Evolutionary conservation across 2,329 filamentous ascomycete species (phyloP), one percentile per base, ranked within the genome.

Genomic region (Aspergillus ibericus): DNA sequence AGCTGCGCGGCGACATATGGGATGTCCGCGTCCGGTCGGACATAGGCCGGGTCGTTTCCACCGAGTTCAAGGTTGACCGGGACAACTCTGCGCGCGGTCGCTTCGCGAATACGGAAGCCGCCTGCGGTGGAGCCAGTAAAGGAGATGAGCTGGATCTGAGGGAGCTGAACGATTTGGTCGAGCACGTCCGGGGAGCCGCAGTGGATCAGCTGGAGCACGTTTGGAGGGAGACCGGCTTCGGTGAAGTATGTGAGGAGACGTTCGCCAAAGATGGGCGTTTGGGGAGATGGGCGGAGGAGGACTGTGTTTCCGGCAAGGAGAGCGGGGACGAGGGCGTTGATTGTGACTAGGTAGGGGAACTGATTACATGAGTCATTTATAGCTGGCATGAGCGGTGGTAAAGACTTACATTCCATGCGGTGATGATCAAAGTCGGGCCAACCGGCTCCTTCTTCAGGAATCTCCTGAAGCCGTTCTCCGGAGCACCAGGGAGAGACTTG

Each of bases 101-200:
- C 90, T 72, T 87, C 86, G 69, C 96, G 91, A 20, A 96, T 88
- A 5, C 91, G 86, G 51, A 96, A 79, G 10, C 93, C 93, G 52
- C 91, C 91, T 13, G 88, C 86, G 3, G 96, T 91, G 9, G 92
- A 96, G 34, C 93, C 93, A 0, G 93, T 96, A 75, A 97, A 97
- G 78, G 91, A 96, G 40, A 97, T 84, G 15, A 91, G 82, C 46
- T 88, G 83, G 62, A 97, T 85, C 66, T 87, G 84, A 7, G 90
- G 88, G 62, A 91, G 85, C 55, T 88, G 83, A 52, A 93, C 87
- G 25, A 96, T 83, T 20, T 87, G 81, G 76, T 96, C 90, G 68
- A 96, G 89, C 53, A 88, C 84, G 42, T 80, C 80, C 25, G 88
- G 85, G 42, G 91, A 90, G 56, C 92, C 92, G 67, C 87, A 89